Percentiles rank a stretch among this genome's conserved stretches.
Conservation (phyloP, 106 monocot genomes). For the Dendrobium huoshanense region DNA sequence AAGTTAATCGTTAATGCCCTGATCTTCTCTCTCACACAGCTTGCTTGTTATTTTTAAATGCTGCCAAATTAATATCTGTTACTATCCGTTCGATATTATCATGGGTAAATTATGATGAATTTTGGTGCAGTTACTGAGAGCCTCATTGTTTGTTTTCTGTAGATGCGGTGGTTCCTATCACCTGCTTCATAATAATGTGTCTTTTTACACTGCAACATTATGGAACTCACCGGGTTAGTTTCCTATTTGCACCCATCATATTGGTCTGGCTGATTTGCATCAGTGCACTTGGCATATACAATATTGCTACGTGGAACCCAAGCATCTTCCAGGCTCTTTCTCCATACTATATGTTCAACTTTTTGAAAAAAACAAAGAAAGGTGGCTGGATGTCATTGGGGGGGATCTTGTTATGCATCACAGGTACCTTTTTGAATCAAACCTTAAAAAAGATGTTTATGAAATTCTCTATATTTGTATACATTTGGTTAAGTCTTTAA, state of each 20-base stretch:
- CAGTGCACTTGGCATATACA: conserved; percentile 68
- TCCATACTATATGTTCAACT: conserved; percentile 73
- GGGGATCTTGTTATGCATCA: conserved; percentile 72
- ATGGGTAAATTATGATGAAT: not conserved
- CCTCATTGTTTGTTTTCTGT: conserved; percentile 5
- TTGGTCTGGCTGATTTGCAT: conserved; percentile 63
- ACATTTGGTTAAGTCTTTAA: not conserved
- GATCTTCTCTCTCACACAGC: not conserved
- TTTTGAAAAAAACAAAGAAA: conserved; percentile 64
- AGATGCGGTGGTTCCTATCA: conserved; percentile 76
- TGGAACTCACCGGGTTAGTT: conserved; percentile 65
- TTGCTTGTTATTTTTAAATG: not conserved
- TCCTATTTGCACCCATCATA: conserved; percentile 64
- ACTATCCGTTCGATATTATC: not conserved
- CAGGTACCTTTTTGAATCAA: conserved; percentile 26
- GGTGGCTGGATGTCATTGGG: conserved; percentile 80
- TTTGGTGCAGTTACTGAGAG: not conserved
- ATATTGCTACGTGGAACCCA: conserved; percentile 56
- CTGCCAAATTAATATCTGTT: not conserved
- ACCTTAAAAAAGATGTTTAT: not conserved
- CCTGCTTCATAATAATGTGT: conserved; percentile 59
- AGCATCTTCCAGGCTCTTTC: conserved; percentile 60
- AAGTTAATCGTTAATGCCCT: too few species aligned
- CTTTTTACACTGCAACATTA: conserved; percentile 74
- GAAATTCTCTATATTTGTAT: not conserved